Percentiles rank a stretch among this genome's conserved stretches.
Evolutionary conservation across 1,284 basidiomycete species (phyloP).

Genomic region (Phylloboletellus chloephorus): DNA sequence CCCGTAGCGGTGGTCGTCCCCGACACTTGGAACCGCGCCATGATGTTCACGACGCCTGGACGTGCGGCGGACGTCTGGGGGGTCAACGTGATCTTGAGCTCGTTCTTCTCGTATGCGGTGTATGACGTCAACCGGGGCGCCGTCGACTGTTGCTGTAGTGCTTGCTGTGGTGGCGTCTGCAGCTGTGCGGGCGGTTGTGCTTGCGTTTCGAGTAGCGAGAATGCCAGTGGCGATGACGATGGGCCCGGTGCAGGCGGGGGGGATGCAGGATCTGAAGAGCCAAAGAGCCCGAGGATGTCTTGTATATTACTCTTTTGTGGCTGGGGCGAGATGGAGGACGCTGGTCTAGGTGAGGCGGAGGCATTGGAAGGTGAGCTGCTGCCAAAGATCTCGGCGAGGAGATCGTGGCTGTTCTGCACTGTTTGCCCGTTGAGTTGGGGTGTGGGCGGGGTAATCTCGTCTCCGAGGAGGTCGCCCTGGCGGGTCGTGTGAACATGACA

Average conservation of each 20-base stretch:
- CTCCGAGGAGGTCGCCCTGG: constrained; percentile 69
- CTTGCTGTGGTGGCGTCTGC: constrained; percentile 34
- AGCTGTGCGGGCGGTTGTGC: constrained; percentile 31
- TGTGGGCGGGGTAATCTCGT: constrained; percentile 50
- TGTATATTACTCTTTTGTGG: constrained; percentile 63
- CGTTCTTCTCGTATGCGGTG: constrained; percentile 88
- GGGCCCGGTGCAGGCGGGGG: constrained; percentile 29
- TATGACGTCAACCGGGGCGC: constrained; percentile 64
- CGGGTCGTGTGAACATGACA: constrained; percentile 21
- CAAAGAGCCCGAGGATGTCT: constrained; percentile 92
- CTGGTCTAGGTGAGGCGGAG: constrained; percentile 37
- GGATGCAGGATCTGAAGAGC: constrained; percentile 37
- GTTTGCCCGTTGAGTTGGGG: constrained; percentile 38
- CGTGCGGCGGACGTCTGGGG: constrained; percentile 75
- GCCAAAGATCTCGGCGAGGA: constrained; percentile 93
- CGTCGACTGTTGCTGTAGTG: constrained; percentile 35
- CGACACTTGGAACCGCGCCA: constrained; percentile 80
- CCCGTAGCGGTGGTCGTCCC: constrained; percentile 49
- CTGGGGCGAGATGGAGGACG: constrained; percentile 40
- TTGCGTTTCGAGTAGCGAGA: constrained; percentile 32
- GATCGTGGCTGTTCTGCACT: constrained; percentile 76
- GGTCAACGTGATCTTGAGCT: constrained; percentile 84
- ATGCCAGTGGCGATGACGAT: constrained; percentile 27
- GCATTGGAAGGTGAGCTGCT: constrained; percentile 37
- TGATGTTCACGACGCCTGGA: constrained; percentile 85